phyloP scores from a whole-genome alignment of 495 filamentous ascomycete species.

The Neurospora sp. region DNA sequence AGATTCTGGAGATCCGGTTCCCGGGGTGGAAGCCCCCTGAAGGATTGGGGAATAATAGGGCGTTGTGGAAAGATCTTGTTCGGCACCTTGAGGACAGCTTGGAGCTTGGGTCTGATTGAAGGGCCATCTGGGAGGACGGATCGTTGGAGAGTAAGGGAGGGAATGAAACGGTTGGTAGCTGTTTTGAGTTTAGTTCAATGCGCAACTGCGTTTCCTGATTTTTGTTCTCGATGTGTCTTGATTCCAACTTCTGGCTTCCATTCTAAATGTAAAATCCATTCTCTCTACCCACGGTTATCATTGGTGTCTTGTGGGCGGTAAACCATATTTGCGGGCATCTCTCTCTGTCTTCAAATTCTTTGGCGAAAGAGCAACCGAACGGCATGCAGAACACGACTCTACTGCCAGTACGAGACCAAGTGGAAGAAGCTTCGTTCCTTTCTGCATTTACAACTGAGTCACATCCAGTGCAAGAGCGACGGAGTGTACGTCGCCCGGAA shows the following conservation, averaged over 20 bases:
- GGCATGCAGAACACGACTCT: not conserved
- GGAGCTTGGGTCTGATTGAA: not conserved
- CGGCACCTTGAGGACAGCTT: not conserved
- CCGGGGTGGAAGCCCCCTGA: not conserved
- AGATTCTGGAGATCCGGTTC: not conserved
- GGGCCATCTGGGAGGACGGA: not conserved
- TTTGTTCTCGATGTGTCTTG: no score
- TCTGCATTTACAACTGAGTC: not conserved
- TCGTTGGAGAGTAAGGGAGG: not conserved
- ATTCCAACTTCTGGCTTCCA: not conserved
- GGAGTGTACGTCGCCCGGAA: not conserved
- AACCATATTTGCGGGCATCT: no score
- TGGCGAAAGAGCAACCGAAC: not conserved
- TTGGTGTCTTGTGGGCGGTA: not conserved
- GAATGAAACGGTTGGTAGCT: not conserved
- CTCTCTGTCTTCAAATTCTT: not conserved
- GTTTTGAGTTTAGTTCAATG: no score
- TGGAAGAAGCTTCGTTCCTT: not conserved
- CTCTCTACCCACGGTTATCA: not conserved
- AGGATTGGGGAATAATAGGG: not conserved
- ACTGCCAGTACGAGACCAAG: not conserved
- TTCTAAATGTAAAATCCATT: not conserved
- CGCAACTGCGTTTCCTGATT: no score
- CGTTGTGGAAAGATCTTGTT: not conserved
- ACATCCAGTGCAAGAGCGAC: not conserved